Base-by-base conservation (phyloP, 1,139 yeast genomes). In the Wickerhamomyces sp. region DNA sequence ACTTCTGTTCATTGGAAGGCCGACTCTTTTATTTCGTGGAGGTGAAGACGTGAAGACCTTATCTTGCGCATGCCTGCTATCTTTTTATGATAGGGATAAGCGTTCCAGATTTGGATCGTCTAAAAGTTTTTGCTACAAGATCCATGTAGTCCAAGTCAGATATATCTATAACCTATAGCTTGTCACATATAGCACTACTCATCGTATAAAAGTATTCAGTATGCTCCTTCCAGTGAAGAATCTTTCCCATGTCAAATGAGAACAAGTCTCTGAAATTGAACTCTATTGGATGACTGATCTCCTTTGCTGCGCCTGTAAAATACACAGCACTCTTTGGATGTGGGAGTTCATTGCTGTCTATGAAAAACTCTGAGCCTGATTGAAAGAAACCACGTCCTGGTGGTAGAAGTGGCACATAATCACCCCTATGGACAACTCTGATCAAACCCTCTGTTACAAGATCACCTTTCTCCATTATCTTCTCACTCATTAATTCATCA, bases 391-490 rank as follows among this genome's bases (percentile, higher is more conserved):
- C 33, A n/a, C 30, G 30, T 2, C 68, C 60, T 7, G 82, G 80
- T 3, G 88, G 88, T 22, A 78, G 57, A 36, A 57, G 51, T 0
- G 87, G 81, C 10, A 80, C 74, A 23, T 69, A 51, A 50, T 81
- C 89, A 22, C 70, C 70, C 27, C 62, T 54, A 52, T 80, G 86
- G 3, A 67, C 67, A 4, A 80, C 73, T 46, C 87, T 59, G 20
- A 75, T 67, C 30, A 53, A 58, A 0, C 76, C 72, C 12, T 46
- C 49, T 4, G 48, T 41, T 18, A 70, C 51, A 8, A 41, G 42
- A 4, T 44, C 41, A 9, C 38, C 36, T 6, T 26, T 18, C 9
- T 40, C 37, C 35, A 38, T 37, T 4, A 35, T 30, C 9, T 34
- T 27, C 12, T 23, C 29, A 18, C 43, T 41, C 4, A 63, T 57